Base-by-base conservation (phyloP, 345 rosid genomes). In the Anastatica hierochuntica region DNA sequence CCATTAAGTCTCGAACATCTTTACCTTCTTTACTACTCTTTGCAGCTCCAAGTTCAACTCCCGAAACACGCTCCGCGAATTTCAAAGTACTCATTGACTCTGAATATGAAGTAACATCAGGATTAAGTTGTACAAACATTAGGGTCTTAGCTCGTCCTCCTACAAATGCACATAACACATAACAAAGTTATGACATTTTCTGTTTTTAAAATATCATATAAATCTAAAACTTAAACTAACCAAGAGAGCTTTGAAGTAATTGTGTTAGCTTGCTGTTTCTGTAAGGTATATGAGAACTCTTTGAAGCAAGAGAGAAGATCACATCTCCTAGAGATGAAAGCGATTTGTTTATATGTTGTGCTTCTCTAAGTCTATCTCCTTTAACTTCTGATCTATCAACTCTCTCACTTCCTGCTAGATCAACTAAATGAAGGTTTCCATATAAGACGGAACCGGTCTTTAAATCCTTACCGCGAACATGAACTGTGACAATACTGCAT, bases 211-310 rank as follows among this genome's bases (percentile, higher is more conserved):
- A n/a, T n/a, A n/a, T n/a, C n/a, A n/a, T n/a, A n/a, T n/a, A n/a
- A n/a, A n/a, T n/a, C n/a, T n/a, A n/a, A n/a, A n/a, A n/a, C n/a
- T n/a, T 51, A 14, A 43, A 62, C 49, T 40, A 50, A 53, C 98
- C 99, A 36, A 94, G 72, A 53, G 92, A 85, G 66, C 76, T 72
- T 49, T 94, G 99, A 33, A 94, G 95, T 41, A 94, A 53, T 66
- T 94, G 99, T 66, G 99, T 94, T 40, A 94, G 87, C 76, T 94
- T 94, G 94, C 99, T 94, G 56, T 94, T 94, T 70, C 99, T 78
- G 44, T 85, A 94, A 0, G 99, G 99, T 17, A 94, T 77, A 55
- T 94, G 99, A 4, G 90, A 12, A 66, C 75, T 77, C 76, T 88
- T 94, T 61, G 85, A 86, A 31, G 97, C 80, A 17, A 94, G 81